Evolutionary conservation across 2,329 filamentous ascomycete species (phyloP).

Genomic region (Alternaria panax): DNA sequence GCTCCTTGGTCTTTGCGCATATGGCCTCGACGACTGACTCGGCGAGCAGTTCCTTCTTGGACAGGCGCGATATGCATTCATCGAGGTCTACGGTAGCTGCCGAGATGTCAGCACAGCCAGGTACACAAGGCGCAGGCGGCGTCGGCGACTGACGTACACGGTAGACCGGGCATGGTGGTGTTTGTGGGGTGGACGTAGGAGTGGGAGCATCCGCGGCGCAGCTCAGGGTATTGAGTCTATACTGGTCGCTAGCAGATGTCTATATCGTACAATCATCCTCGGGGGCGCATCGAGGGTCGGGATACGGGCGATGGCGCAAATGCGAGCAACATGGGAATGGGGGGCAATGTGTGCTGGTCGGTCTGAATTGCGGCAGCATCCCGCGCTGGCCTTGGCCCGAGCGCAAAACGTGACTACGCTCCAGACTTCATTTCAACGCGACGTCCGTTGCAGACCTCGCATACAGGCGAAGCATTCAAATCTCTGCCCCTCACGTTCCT

Average conservation of each 20-base stretch:
- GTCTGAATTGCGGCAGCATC: constrained; percentile 19
- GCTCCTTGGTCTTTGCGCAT: constrained; percentile 98
- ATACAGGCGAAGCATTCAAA: neutral
- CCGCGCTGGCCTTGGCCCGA: constrained; percentile 25
- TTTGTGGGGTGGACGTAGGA: constrained; percentile 24
- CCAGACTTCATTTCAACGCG: constrained; percentile 18
- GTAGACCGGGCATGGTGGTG: constrained; percentile 59
- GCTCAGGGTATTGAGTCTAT: constrained; percentile 47
- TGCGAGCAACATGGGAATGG: constrained; percentile 23
- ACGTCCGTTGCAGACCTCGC: constrained; percentile 11
- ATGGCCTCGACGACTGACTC: constrained; percentile 99
- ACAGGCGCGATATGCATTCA: constrained; percentile 95
- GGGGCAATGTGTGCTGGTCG: constrained; percentile 23
- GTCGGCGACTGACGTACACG: constrained; percentile 50
- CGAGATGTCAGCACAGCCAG: constrained; percentile 26
- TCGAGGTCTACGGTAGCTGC: constrained; percentile 95
- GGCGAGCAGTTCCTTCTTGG: constrained; percentile 95
- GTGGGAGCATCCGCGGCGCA: constrained; percentile 38
- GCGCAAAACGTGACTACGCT: constrained; percentile 29
- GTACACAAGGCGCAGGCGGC: constrained; percentile 3
- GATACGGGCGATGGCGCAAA: constrained; percentile 26
- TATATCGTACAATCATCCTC: constrained; percentile 52
- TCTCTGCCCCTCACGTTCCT: neutral
- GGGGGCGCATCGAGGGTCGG: constrained; percentile 39
- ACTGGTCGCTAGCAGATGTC: constrained; percentile 47